Percentiles rank a stretch among this genome's conserved stretches.
phyloP scores from a whole-genome alignment of 2,329 filamentous ascomycete species.

The Aspergillus cejpii region DNA sequence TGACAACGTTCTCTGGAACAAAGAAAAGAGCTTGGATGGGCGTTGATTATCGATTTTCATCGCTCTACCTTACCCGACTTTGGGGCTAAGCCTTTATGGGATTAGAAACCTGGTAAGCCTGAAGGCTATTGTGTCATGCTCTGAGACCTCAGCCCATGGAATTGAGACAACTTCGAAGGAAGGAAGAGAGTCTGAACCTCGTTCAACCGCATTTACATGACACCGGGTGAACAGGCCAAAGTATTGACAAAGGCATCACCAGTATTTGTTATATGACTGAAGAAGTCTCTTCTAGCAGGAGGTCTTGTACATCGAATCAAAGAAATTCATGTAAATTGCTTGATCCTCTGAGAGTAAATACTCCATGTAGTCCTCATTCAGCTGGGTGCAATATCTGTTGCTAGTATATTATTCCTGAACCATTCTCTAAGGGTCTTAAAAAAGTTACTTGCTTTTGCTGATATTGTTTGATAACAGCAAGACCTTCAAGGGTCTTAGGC shows the following conservation, averaged over 20 bases:
- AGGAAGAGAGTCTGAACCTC: too few relatives aligned
- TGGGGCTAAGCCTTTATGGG: too few relatives aligned
- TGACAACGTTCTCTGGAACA: too few relatives aligned
- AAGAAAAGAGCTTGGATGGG: too few relatives aligned
- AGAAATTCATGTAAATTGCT: constrained; percentile 17
- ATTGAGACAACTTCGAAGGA: too few relatives aligned
- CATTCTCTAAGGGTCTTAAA: not conserved
- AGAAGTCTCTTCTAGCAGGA: constrained; percentile 11
- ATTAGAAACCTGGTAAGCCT: too few relatives aligned
- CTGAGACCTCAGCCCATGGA: too few relatives aligned
- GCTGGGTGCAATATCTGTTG: constrained; percentile 13
- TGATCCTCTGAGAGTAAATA: constrained; percentile 13
- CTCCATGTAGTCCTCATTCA: constrained; percentile 12
- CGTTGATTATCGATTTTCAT: too few relatives aligned
- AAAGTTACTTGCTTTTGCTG: not conserved
- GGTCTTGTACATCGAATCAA: constrained; percentile 14
- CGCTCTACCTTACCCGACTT: too few relatives aligned
- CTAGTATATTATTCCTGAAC: not conserved
- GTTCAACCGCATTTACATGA: not conserved
- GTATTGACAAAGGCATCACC: constrained; percentile 11
- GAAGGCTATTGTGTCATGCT: too few relatives aligned
- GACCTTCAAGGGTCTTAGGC: constrained; percentile 19
- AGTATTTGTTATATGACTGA: constrained; percentile 16
- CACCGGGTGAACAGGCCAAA: constrained; percentile 2
- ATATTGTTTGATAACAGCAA: constrained; percentile 18